Base-by-base conservation (phyloP, 495 filamentous ascomycete genomes). In the Trichoderma asperelloides region DNA sequence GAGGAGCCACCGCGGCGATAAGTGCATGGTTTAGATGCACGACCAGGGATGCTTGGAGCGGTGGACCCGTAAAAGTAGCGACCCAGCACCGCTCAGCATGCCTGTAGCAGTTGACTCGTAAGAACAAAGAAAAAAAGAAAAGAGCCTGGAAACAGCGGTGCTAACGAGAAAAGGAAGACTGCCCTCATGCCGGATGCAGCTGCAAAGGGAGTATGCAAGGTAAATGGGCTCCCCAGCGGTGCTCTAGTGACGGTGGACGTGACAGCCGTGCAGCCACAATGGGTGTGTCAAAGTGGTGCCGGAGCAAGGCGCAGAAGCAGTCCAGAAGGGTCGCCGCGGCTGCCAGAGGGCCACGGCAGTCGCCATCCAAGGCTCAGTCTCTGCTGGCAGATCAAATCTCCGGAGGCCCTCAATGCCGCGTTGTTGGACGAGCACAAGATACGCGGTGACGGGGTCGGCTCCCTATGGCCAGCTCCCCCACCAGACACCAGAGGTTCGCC, bases 321-420 rank as follows among this genome's bases (percentile, higher is more conserved):
- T 60, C 55, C 55, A 60, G 55, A 60, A 60, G 55, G 13, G 55
- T 60, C 55, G 55, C 55, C 55, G 55, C 55, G 55, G 49, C 49
- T 23, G 13, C n/a, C 4, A 25, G n/a, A 21, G n/a, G n/a, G n/a
- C n/a, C 49, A 57, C 9, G 6, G 27, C 16, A 21, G n/a, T 25
- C 27, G 27, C 30, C 55, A 11, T 60, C 55, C 55, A 30, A 33
- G 21, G 6, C 33, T 8, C 33, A 37, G 6, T 8, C 9, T 60
- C 30, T 13, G 27, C 25, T 28, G 27, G n/a, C n/a, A 25, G 27
- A 8, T 8, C 23, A 30, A 21, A 15, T 30, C 55, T 27, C 27
- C 55, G 25, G 16, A 60, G 55, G 55, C 12, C 2, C n/a, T 51
- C 18, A 18, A 18, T 21, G 47, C 21, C n/a, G 9, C n/a, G 33